Percentiles rank a stretch among this genome's conserved stretches.
Evolutionary conservation across 768 basidiomycete species (phyloP).

Genomic region (Pulveroboletus sp.): DNA sequence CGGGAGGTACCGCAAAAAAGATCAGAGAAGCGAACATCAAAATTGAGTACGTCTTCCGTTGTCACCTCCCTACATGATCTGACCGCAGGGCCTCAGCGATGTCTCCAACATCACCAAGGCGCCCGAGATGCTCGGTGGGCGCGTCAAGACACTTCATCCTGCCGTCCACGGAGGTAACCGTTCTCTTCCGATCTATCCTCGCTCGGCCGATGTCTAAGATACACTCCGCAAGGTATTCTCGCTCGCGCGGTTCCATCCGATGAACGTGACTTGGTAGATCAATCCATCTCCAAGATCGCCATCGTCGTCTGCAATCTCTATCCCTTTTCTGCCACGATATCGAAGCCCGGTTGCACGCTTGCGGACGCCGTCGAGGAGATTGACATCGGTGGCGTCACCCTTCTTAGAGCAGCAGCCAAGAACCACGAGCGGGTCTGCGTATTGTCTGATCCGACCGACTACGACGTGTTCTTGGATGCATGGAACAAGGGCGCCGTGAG

Average conservation of each 20-base stretch:
- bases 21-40: constrained; percentile 91
- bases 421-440: constrained; percentile 93
- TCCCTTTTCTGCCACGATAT: constrained; percentile 90
- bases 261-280: constrained; percentile 76
- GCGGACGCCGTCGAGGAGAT: constrained; percentile 95
- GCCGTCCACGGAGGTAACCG: constrained; percentile 90
- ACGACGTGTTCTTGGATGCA: constrained; percentile 73
- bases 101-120: constrained; percentile 97
- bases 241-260: constrained; percentile 91
- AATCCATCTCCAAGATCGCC: constrained; percentile 87
- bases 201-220: constrained; percentile 4
- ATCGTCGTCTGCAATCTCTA: constrained; percentile 99
- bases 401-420: constrained; percentile 96
- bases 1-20: constrained; percentile 96
- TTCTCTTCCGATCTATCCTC: neutral
- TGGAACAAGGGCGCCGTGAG: constrained; percentile 78
- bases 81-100: constrained; percentile 55
- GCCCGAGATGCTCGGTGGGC: constrained; percentile 97
- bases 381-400: constrained; percentile 97
- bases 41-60: constrained; percentile 71
- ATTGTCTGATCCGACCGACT: constrained; percentile 87
- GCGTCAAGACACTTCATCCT: constrained; percentile 98
- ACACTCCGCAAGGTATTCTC: constrained; percentile 70
- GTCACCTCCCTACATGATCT: constrained; percentile 6
- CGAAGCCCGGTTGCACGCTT: constrained; percentile 85